Evolutionary conservation across 2,329 filamentous ascomycete genomes (phyloP).

Genomic region (Tolypocladium tropicale): DNA sequence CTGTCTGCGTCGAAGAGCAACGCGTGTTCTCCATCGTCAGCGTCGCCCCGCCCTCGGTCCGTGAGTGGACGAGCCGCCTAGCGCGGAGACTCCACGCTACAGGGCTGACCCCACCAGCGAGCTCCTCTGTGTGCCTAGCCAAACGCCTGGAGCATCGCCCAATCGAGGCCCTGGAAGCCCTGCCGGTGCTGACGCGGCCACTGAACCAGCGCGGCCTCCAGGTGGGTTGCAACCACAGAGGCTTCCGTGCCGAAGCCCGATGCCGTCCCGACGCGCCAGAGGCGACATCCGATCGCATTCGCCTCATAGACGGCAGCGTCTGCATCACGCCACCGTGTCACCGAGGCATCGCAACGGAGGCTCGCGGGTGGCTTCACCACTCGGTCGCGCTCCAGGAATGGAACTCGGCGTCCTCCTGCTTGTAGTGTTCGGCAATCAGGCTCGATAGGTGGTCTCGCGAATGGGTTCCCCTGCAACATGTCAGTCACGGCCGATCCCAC

Average conservation of each 20-base stretch:
- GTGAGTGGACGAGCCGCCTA: neutral
- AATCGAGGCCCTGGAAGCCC: conserved; percentile 1
- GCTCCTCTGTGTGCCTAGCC: neutral
- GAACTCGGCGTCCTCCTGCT: conserved; percentile 59
- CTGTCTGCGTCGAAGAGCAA: neutral
- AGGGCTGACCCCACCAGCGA: neutral
- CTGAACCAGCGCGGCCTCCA: neutral
- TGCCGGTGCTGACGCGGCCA: conserved; percentile 10
- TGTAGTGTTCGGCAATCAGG: conserved; percentile 67
- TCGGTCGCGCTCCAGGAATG: conserved; percentile 32
- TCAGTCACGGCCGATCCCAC: neutral
- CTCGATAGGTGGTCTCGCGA: conserved; percentile 63
- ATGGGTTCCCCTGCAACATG: conserved; percentile 45
- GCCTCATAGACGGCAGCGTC: neutral
- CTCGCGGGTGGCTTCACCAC: conserved; percentile 4
- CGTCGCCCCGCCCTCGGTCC: neutral
- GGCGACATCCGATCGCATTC: neutral
- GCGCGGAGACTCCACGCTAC: neutral
- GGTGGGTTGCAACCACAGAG: neutral
- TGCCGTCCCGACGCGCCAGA: neutral
- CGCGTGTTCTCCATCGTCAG: conserved; percentile 2
- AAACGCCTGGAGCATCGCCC: conserved; percentile 1
- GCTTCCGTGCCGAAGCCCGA: neutral
- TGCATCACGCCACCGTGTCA: neutral
- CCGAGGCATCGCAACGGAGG: neutral